Percentiles rank a stretch among this genome's conserved stretches.
Evolutionary conservation across 148 eudicot genomes (phyloP).

Genomic region (Camellia lanceoleosa): DNA sequence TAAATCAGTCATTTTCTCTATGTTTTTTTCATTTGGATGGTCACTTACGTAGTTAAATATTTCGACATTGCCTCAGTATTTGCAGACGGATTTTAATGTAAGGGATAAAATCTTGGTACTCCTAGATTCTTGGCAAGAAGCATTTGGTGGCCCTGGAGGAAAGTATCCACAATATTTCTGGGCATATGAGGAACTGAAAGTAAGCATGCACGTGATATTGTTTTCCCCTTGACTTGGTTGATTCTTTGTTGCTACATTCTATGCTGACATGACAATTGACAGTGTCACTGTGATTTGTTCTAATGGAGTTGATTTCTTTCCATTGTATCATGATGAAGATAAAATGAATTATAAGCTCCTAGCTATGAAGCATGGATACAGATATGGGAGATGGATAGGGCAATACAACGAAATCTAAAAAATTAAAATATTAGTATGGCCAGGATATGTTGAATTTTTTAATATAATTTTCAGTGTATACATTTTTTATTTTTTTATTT

Average conservation of each 20-base stretch:
- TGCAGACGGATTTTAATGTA: constrained; percentile 76
- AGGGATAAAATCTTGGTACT: constrained; percentile 70
- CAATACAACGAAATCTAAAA: too few relatives aligned
- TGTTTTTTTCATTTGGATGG: background rate
- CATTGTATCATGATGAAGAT: background rate
- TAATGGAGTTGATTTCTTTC: background rate
- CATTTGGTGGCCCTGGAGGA: constrained; percentile 89
- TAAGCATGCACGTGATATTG: constrained; percentile 24
- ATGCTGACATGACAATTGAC: background rate
- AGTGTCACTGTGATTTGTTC: background rate
- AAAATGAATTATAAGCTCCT: too few relatives aligned
- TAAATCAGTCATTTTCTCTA: background rate
- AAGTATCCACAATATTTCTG: constrained; percentile 76
- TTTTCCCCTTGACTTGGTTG: background rate
- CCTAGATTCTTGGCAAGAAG: constrained; percentile 89
- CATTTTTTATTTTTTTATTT: too few relatives aligned
- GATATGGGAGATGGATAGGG: too few relatives aligned
- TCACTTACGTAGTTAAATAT: background rate
- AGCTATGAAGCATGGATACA: too few relatives aligned
- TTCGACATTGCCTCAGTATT: background rate
- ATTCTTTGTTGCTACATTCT: background rate
- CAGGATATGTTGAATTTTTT: too few relatives aligned
- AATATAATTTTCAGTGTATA: too few relatives aligned
- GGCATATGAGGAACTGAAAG: constrained; percentile 92
- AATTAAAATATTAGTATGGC: too few relatives aligned